A percentile compares a stretch with the other conserved stretches of the same genome.
Evolutionary conservation across 2,329 filamentous ascomycete species (phyloP).

Genomic region (Capronia coronata): DNA sequence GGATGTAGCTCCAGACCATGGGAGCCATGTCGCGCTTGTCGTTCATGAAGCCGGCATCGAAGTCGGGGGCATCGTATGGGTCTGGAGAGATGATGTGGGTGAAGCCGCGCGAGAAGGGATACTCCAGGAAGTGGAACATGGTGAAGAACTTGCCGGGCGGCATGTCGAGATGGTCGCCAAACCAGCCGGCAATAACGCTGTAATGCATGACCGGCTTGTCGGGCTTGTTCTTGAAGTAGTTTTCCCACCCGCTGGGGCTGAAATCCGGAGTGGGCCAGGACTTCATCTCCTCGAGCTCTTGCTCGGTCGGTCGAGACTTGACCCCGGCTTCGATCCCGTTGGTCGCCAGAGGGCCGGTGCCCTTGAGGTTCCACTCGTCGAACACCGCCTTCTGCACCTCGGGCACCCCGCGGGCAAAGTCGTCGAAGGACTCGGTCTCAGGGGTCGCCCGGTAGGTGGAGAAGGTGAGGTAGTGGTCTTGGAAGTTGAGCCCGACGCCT

Average conservation of each 20-base stretch:
- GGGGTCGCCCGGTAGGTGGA: slow-evolving; percentile 66
- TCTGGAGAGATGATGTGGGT: slow-evolving; percentile 66
- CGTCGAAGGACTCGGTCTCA: slow-evolving; percentile 70
- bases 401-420: slow-evolving; percentile 68
- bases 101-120: slow-evolving; percentile 63
- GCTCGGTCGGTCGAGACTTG: slow-evolving; percentile 64
- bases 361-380: slow-evolving; percentile 71
- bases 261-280: slow-evolving; percentile 70
- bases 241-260: slow-evolving; percentile 62
- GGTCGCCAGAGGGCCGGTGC: slow-evolving; percentile 68
- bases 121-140: slow-evolving; percentile 69
- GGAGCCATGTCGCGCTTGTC: slow-evolving; percentile 78
- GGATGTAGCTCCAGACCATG: slow-evolving; percentile 80
- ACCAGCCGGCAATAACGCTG: slow-evolving; percentile 61
- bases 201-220: slow-evolving; percentile 87
- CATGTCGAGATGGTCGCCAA: slow-evolving; percentile 51
- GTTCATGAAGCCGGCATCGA: slow-evolving; percentile 79
- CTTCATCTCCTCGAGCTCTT: slow-evolving; percentile 63
- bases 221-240: slow-evolving; percentile 76
- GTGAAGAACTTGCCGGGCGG: slow-evolving; percentile 73
- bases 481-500: slow-evolving; percentile 69
- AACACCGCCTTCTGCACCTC: slow-evolving; percentile 67
- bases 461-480: slow-evolving; percentile 69
- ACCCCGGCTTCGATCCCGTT: slow-evolving; percentile 76
- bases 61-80: slow-evolving; percentile 68